Base-by-base conservation (phyloP, 805 yeast species). In the Saccharomycopsis guyanensis region DNA sequence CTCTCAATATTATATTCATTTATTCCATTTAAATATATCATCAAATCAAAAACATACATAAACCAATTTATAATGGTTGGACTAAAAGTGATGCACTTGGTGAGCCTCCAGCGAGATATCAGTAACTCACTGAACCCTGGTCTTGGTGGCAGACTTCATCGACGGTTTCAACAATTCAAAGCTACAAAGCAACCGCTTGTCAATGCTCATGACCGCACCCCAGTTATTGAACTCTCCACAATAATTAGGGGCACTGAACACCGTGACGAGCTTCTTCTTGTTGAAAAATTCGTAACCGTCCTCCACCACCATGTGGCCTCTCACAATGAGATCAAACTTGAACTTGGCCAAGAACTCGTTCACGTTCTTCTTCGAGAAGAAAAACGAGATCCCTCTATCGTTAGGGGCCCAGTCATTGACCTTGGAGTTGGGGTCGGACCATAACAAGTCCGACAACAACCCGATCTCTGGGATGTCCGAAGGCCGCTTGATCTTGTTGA, bases 181-280 rank as follows among this genome's bases (percentile, higher is more conserved):
- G 52, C 93, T 82, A 64, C 98, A 91, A 47, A 93, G 69, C 54
- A 91, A 71, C 57, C 91, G 97, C 53, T 91, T 96, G 53, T 86
- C 78, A 13, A 91, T 97, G 56, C 94, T 81, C 97, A 91, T 91
- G 3, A 91, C 97, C 2, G 98, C 98, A 20, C 96, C 96, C 96
- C 96, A 87, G 58, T 87, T 87, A 61, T 88, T 45, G 58, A 81
- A 81, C 62, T 81, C 88, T n/a, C 88, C 87, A 57, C 87, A 81
- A 60, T 81, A 81, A 60, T 81, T 81, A 8, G 87, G 88, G 2
- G 88, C 88, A 43, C 80, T 72, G 58, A 81, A 81, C 19, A 81
- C 86, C 0, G 88, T 81, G 20, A 82, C 87, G 53, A 81, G 66
- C 7, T 82, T 75, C 29, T 84, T 65, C 58, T 82, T 86, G 55